Evolutionary conservation across 768 basidiomycete genomes (phyloP).

Genomic region (Russula olivacea): DNA sequence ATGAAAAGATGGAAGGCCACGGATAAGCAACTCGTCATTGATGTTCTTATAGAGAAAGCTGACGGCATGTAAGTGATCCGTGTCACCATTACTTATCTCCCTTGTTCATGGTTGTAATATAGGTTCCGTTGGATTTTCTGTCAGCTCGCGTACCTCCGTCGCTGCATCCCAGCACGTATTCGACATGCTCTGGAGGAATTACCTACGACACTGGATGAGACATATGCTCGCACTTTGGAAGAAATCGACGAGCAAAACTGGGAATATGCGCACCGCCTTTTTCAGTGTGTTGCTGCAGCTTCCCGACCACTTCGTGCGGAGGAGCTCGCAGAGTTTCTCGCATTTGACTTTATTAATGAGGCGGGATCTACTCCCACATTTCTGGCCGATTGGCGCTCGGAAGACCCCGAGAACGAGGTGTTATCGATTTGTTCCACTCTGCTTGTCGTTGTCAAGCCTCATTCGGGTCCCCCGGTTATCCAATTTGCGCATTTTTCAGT

Average conservation of each 20-base stretch:
- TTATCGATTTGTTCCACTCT: neutral
- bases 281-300: neutral
- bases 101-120: neutral
- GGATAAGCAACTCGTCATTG: neutral
- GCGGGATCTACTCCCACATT: neutral
- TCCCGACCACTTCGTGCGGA: neutral
- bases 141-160: neutral
- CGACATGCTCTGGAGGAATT: neutral
- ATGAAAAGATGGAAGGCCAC: neutral
- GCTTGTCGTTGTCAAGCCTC: neutral
- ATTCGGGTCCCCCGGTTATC: neutral
- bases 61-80: neutral
- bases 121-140: slow-evolving; percentile 1
- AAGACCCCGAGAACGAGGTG: neutral
- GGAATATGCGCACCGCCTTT: neutral
- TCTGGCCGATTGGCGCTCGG: neutral
- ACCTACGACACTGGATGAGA: neutral
- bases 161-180: neutral
- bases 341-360: neutral
- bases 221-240: neutral
- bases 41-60: neutral
- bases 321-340: slow-evolving; percentile 3
- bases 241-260: neutral
- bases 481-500: neutral
- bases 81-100: no score